phyloP scores from a whole-genome alignment of 108 stramenopile species.

The Cylindrotheca fusiformis region DNA sequence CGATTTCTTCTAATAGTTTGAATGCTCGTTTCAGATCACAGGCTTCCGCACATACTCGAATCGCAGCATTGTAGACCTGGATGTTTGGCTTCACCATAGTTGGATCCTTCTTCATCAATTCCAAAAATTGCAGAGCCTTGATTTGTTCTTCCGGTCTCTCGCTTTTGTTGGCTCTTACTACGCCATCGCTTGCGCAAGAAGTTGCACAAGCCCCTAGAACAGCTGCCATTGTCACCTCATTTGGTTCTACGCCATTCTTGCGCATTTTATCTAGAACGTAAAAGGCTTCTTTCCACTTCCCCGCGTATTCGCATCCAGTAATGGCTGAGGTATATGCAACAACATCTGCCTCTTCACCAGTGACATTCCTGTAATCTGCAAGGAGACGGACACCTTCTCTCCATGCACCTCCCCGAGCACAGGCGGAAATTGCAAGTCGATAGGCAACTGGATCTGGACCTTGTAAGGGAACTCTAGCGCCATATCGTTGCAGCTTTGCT shows the following conservation, averaged over 20 bases:
- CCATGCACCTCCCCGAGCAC: conserved; percentile 71
- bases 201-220: conserved; percentile 74
- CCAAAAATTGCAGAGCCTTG: conserved; percentile 63
- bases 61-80: conserved; percentile 81
- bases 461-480: conserved; percentile 43
- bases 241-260: conserved; percentile 62
- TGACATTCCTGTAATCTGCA: conserved; percentile 41
- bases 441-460: conserved; percentile 83
- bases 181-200: conserved; percentile 24
- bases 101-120: conserved; percentile 53
- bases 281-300: conserved; percentile 70
- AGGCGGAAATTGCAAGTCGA: conserved; percentile 76
- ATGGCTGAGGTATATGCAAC: conserved; percentile 79
- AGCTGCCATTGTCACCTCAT: conserved; percentile 71
- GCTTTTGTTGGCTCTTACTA: conserved; percentile 1
- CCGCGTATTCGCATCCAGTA: conserved; percentile 75
- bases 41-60: conserved; percentile 80
- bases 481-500: conserved; percentile 40
- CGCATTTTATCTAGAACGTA: conserved; percentile 60
- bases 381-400: conserved; percentile 55
- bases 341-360: conserved; percentile 45
- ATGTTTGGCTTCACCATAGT: conserved; percentile 69
- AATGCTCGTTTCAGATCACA: conserved; percentile 63
- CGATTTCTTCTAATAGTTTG: conserved; percentile 45
- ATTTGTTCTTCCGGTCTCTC: conserved; percentile 38